Percentiles rank a stretch among this genome's conserved stretches.
Evolutionary conservation across 2,329 filamentous ascomycete genomes (phyloP).

Genomic region (Ophiostoma pallidulum): DNA sequence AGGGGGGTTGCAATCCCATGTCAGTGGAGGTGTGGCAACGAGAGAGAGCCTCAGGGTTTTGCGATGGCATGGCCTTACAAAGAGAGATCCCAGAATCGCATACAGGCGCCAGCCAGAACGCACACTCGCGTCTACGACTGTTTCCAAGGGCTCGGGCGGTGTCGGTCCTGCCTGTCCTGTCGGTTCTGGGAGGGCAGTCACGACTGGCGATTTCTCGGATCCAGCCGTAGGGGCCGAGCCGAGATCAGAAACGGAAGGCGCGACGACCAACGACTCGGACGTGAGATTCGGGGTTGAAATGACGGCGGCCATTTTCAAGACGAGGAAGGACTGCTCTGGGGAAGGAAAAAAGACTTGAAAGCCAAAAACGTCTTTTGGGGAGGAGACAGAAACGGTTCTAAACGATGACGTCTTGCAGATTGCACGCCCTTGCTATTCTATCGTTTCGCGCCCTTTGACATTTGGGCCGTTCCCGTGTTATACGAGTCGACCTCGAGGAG

Average conservation of each 20-base stretch:
- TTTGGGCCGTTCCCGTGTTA: too few species aligned
- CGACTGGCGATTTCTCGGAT: neutral
- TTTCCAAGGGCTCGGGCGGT: neutral
- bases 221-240: neutral
- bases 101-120: slow-evolving; percentile 10
- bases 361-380: too few species aligned
- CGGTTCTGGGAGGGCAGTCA: neutral
- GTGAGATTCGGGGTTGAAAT: neutral
- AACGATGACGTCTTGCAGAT: too few species aligned
- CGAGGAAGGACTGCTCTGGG: neutral
- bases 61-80: too few species aligned
- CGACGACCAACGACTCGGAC: neutral
- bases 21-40: neutral
- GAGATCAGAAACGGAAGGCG: neutral
- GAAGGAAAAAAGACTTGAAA: neutral
- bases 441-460: too few species aligned
- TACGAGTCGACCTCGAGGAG: too few species aligned
- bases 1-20: neutral
- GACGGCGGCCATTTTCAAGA: neutral
- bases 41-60: too few species aligned
- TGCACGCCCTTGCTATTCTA: too few species aligned
- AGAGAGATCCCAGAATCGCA: slow-evolving; percentile 6
- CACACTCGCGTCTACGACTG: neutral
- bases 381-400: too few species aligned
- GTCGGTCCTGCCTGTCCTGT: neutral